Percentiles rank a stretch among this genome's conserved stretches.
Evolutionary conservation across 2,329 filamentous ascomycete species (phyloP).

Genomic region (Cytospora chrysosperma): DNA sequence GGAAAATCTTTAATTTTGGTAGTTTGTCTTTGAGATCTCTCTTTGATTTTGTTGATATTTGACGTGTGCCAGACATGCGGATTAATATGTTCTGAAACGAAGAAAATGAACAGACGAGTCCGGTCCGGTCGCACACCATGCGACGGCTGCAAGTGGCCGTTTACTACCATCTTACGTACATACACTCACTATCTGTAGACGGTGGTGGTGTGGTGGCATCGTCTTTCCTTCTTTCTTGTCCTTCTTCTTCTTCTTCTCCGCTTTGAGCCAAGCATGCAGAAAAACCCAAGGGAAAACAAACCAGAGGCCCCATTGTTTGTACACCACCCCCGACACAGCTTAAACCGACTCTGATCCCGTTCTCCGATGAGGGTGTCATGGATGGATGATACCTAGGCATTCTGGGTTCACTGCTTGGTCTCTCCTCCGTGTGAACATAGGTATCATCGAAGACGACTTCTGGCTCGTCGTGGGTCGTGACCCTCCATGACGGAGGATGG

Average conservation of each 20-base stretch:
- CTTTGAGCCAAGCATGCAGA: background rate
- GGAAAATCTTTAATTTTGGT: background rate
- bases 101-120: background rate
- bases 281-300: too few species aligned
- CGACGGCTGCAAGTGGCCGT: background rate
- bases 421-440: background rate
- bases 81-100: background rate
- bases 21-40: too few species aligned
- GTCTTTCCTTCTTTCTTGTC: background rate
- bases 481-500: conserved; percentile 1
- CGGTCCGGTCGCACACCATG: too few species aligned
- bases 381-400: too few species aligned
- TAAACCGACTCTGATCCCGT: background rate
- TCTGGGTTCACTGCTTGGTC: background rate
- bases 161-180: background rate
- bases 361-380: background rate
- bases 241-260: background rate
- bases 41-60: background rate
- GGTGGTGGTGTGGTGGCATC: background rate
- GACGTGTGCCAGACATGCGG: background rate
- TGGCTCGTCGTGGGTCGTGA: background rate
- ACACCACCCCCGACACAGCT: background rate
- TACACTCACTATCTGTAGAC: too few species aligned
- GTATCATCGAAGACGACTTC: background rate
- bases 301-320: too few species aligned